Percentiles rank a stretch among this genome's conserved stretches.
phyloP scores from a whole-genome alignment of 169 alveolate species.

The Plasmodium falciparum region DNA sequence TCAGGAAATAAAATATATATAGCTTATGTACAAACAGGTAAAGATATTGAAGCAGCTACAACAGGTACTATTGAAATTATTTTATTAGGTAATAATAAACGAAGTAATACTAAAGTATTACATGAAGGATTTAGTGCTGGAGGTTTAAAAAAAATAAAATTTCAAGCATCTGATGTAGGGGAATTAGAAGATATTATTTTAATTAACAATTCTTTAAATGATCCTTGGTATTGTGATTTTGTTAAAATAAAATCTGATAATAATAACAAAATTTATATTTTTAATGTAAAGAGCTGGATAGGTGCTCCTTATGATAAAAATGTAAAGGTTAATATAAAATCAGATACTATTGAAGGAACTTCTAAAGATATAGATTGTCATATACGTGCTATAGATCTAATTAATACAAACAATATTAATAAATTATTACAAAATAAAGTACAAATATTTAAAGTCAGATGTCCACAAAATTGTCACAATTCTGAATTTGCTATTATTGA shows the following conservation, averaged over 20 bases:
- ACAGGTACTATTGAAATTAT: slow-evolving; percentile 84
- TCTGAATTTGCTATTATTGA: slow-evolving; percentile 84
- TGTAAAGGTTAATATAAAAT: slow-evolving; percentile 81
- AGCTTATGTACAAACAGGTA: slow-evolving; percentile 86
- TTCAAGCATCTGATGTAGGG: slow-evolving; percentile 91
- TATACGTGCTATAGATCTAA: slow-evolving; percentile 87
- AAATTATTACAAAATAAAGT: slow-evolving; percentile 63
- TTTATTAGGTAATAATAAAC: slow-evolving; percentile 85
- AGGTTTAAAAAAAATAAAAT: slow-evolving; percentile 80
- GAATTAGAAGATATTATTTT: slow-evolving; percentile 85
- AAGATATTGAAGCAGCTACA: slow-evolving; percentile 88
- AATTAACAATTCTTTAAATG: slow-evolving; percentile 84
- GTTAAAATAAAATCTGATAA: slow-evolving; percentile 83
- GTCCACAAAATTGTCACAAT: slow-evolving; percentile 89
- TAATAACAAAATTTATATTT: slow-evolving; percentile 78
- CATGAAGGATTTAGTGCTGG: slow-evolving; percentile 84
- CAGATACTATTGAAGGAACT: slow-evolving; percentile 81
- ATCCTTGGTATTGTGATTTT: slow-evolving; percentile 91
- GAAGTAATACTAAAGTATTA: slow-evolving; percentile 85
- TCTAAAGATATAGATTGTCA: slow-evolving; percentile 90
- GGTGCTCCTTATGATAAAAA: slow-evolving; percentile 87
- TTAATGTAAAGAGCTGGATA: slow-evolving; percentile 89
- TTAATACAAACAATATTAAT: slow-evolving; percentile 74
- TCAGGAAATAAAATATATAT: slow-evolving; percentile 82
- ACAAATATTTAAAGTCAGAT: slow-evolving; percentile 85